Evolutionary conservation across 441 rosid genomes (phyloP).

Genomic region (Populus hybrid): DNA sequence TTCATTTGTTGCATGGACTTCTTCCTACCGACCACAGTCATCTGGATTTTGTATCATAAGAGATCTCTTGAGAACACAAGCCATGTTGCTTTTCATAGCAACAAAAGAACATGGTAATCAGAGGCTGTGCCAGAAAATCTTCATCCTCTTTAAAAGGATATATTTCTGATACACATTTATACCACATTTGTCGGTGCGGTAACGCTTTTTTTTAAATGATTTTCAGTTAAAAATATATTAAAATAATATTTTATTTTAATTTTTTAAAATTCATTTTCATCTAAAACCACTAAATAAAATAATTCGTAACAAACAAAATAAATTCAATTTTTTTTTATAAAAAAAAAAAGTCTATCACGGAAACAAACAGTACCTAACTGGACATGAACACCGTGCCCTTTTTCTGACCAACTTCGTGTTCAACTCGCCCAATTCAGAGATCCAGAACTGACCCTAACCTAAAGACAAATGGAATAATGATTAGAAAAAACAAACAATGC

Average conservation of each 20-base stretch:
- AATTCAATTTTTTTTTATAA: no score
- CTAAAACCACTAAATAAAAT: no score
- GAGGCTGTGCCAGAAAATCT: not conserved
- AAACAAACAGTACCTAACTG: not conserved
- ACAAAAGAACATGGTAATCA: not conserved
- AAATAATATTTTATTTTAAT: no score
- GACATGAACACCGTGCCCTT: not conserved
- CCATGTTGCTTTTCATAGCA: not conserved
- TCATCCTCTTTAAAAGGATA: not conserved
- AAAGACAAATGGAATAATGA: slow-evolving; percentile 8
- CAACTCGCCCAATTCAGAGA: slow-evolving; percentile 20
- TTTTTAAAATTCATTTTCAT: no score
- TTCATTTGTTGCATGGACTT: not conserved
- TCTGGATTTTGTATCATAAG: not conserved
- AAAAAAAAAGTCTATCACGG: no score
- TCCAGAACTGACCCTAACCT: slow-evolving; percentile 18
- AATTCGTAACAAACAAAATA: no score
- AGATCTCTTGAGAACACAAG: not conserved
- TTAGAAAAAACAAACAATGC: not conserved
- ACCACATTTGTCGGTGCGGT: not conserved
- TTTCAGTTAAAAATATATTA: no score
- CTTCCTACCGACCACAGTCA: not conserved
- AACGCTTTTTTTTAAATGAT: no score
- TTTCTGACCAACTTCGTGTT: slow-evolving; percentile 9
- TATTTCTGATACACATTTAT: not conserved